Evolutionary conservation across 2,329 filamentous ascomycete genomes (phyloP).

Genomic region (Zymoseptoria crescenta): DNA sequence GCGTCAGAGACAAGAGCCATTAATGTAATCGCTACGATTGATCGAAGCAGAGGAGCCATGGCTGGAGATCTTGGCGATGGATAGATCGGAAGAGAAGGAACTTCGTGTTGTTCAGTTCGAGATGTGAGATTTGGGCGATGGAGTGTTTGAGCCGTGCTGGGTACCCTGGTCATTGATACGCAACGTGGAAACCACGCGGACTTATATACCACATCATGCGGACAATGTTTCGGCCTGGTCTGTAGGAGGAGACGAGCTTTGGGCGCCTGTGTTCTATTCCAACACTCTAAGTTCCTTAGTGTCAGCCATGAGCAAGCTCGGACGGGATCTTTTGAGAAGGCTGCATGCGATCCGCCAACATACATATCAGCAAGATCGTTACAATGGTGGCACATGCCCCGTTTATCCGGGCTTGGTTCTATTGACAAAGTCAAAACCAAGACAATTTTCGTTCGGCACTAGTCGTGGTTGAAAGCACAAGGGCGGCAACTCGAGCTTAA

Average conservation of each 20-base stretch:
- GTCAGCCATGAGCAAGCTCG: not conserved
- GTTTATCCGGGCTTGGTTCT: not conserved
- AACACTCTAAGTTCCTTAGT: not conserved
- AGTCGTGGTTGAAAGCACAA: not conserved
- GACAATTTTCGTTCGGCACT: not conserved
- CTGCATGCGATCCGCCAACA: not conserved
- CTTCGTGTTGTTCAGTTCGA: not conserved
- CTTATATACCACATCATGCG: slow-evolving; percentile 6
- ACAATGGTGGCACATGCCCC: not conserved
- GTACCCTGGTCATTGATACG: not conserved
- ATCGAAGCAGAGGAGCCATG: slow-evolving; percentile 10
- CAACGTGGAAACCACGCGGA: not conserved
- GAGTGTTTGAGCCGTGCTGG: slow-evolving; percentile 5
- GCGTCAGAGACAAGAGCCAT: slow-evolving; percentile 8
- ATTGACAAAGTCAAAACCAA: not conserved
- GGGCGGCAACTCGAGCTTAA: not conserved
- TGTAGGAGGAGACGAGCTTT: not conserved
- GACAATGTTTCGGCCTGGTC: not conserved
- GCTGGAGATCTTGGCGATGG: not conserved
- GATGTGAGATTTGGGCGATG: not conserved
- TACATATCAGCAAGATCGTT: not conserved
- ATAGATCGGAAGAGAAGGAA: not conserved
- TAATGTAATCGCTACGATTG: slow-evolving; percentile 8
- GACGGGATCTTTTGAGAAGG: not conserved
- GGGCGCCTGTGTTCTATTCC: not conserved